Percentiles rank a stretch among this genome's conserved stretches.
phyloP scores from a whole-genome alignment of 305 asterid species.

The Solanum hybrid region DNA sequence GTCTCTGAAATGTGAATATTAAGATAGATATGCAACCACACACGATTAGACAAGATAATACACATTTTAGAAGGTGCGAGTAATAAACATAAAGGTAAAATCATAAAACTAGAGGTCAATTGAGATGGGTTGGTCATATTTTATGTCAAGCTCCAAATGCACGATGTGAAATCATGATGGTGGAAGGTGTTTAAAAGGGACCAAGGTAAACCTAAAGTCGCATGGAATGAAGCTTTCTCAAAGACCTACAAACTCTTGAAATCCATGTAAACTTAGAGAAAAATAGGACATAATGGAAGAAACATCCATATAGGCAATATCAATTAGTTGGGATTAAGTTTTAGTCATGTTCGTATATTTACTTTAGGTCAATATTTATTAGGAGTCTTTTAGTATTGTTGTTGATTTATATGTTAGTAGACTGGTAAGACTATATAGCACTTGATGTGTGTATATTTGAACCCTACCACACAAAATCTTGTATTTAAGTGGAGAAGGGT shows the following conservation, averaged over 20 bases:
- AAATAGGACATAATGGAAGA: background rate
- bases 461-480: background rate
- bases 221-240: background rate
- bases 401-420: background rate
- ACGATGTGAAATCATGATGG: background rate
- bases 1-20: background rate
- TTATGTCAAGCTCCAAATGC: background rate
- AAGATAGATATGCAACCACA: background rate
- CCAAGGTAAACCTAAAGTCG: background rate
- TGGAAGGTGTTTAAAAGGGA: background rate
- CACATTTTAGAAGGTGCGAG: background rate
- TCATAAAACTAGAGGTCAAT: background rate
- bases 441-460: background rate
- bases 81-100: background rate
- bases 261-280: background rate
- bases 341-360: background rate
- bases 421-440: background rate
- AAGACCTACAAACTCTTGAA: background rate
- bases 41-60: background rate
- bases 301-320: background rate
- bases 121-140: background rate
- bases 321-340: background rate
- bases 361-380: background rate
- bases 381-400: background rate
- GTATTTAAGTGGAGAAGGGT: background rate